Conservation (phyloP, 73 alveolate species). For the Stentor coeruleus region DNA sequence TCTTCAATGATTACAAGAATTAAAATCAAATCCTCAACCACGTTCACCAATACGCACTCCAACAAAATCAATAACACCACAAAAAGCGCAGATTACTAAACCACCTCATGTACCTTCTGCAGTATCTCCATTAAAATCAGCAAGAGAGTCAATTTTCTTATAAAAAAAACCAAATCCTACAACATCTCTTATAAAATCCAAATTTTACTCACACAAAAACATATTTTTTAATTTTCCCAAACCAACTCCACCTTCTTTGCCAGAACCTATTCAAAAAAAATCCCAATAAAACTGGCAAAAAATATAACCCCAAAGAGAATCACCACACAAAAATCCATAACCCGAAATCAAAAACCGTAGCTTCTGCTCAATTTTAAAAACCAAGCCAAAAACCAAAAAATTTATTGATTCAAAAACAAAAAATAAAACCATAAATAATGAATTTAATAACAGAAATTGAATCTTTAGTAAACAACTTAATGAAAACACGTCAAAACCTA, state of each 20-base stretch:
- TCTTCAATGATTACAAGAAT: slow-evolving; percentile 3
- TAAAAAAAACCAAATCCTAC: neutral
- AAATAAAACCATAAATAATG: neutral
- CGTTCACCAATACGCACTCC: neutral
- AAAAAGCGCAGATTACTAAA: too few species aligned
- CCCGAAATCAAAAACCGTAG: neutral
- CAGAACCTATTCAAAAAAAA: too few species aligned
- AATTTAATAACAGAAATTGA: neutral
- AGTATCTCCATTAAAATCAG: neutral
- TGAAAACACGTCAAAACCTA: neutral
- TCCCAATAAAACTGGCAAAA: neutral
- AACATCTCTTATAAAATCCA: too few species aligned
- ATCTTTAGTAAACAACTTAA: neutral
- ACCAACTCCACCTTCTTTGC: too few species aligned
- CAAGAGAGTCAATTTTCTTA: neutral
- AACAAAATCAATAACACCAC: too few species aligned
- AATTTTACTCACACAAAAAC: too few species aligned
- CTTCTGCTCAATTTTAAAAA: too few species aligned
- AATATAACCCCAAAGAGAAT: neutral
- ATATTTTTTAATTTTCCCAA: too few species aligned
- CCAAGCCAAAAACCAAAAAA: too few species aligned
- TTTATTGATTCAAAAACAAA: too few species aligned
- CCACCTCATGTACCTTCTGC: neutral
- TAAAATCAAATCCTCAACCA: neutral
- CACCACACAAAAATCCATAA: neutral